Evolutionary conservation across 805 yeast species (phyloP), one percentile per base, ranked within the genome.

Genomic region (Candida sphagnicola): DNA sequence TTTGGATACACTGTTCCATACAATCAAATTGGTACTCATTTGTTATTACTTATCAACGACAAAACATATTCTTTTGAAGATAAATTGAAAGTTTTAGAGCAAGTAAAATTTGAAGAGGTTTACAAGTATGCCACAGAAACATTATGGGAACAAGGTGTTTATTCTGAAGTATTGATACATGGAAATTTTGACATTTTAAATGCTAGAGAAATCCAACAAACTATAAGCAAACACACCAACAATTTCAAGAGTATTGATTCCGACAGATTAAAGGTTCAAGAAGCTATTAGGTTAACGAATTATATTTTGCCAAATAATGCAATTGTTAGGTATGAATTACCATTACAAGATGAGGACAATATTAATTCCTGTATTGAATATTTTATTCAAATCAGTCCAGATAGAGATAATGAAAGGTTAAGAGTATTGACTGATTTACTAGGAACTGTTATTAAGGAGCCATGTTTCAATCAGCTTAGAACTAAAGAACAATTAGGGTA

Each of bases 401-500:
- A 47, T n/a, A 34, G 46, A 5, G 24, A 40, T 3, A 50, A 58
- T 42, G 43, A 40, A 5, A 69, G 44, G 39, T 65, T 40, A 49
- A 68, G 43, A 68, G 84, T 60, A 38, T 53, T 75, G 39, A 71
- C 84, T 10, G 87, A 82, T 35, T 62, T 91, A 37, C 61, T 87
- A 34, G 76, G 84, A 0, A 91, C 85, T 44, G 74, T 89, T 45
- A 67, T 84, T 35, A 78, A 76, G 48, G 97, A 91, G 56, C 97
- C 96, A 4, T 85, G 91, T 41, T 93, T 91, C 62, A 82, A 87
- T 54, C 85, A 85, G 45, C 72, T 91, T 41, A 77, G 99, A 61
- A 91, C 99, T 5, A 83, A 87, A 51, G 98, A 91, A 63, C 98
- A 93, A 60, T 72, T 91, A 23, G 99, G 99, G 2, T 91, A 91